Evolutionary conservation across 345 rosid genomes (phyloP).

Genomic region (Lepidium africanum): DNA sequence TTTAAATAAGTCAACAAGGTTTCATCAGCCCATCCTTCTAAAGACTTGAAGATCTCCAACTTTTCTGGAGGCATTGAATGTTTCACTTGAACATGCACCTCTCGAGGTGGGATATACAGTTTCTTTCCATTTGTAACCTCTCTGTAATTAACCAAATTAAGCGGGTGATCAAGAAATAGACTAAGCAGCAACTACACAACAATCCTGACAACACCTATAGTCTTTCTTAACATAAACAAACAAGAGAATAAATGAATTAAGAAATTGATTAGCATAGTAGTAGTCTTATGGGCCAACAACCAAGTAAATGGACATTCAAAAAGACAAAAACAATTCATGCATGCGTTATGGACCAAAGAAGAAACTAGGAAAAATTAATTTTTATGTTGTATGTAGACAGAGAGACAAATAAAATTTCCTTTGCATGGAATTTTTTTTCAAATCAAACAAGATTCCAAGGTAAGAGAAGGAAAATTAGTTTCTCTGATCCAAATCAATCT

Average conservation of each 20-base stretch:
- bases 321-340: constrained; percentile 1
- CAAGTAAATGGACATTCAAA: background rate
- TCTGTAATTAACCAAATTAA: constrained; percentile 27
- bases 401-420: background rate
- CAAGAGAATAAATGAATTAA: background rate
- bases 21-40: constrained; percentile 61
- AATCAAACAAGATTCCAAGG: background rate
- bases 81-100: constrained; percentile 62
- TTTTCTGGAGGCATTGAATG: constrained; percentile 56
- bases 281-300: constrained; percentile 16
- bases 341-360: background rate
- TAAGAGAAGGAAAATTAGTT: background rate
- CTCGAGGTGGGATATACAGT: constrained; percentile 48
- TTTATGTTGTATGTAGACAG: too few relatives aligned
- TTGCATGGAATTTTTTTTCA: background rate
- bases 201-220: background rate
- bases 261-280: background rate
- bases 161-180: background rate
- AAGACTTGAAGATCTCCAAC: constrained; percentile 39
- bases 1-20: constrained; percentile 47
- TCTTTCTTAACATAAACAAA: background rate
- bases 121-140: constrained; percentile 50
- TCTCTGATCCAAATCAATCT: background rate
- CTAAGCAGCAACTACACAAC: background rate
- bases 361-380: too few relatives aligned